Conservation (phyloP, 129 eudicot genomes). For the sunflower (Helianthus annuus) region HanXRQr2.0-SUNRISE NC_035443.2:17437297-17437796, state of each 20-base stretch:
- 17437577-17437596: conserved; percentile 95
- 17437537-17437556: conserved; percentile 69
- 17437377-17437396: not conserved
- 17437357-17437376: not conserved
- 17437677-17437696: conserved; percentile 68
- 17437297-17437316: not conserved
- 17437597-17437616: conserved; percentile 73
- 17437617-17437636: conserved; percentile 78
- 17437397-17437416: conserved; percentile 14
- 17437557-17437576: conserved; percentile 83
- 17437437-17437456: conserved; percentile 13
- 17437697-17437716: conserved; percentile 87
- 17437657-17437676: conserved; percentile 96
- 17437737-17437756: conserved; percentile 90
- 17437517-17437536: conserved; percentile 66
- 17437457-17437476: conserved; percentile 1
- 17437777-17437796: not conserved
- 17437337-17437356: not conserved
- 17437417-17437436: conserved; percentile 15
- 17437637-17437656: conserved; percentile 89
- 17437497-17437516: conserved; percentile 61
- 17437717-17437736: conserved; percentile 82
- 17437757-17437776: conserved; percentile 11
- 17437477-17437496: conserved; percentile 8
- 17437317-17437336: conserved; percentile 15